Evolutionary conservation across 2,329 filamentous ascomycete species (phyloP).

Genomic region (Mycocentrospora acerina): DNA sequence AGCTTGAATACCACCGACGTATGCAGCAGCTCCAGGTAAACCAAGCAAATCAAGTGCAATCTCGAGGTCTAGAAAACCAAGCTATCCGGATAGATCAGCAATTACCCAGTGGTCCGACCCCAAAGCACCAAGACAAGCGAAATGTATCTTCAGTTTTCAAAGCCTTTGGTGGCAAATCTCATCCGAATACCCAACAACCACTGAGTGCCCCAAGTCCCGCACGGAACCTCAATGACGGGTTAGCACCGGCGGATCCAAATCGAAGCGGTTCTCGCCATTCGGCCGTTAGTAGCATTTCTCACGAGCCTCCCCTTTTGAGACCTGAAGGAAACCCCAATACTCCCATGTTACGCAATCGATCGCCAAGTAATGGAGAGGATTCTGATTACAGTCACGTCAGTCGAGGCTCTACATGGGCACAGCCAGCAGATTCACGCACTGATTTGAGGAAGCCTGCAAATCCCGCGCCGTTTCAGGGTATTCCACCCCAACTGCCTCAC

Average conservation of each 20-base stretch:
- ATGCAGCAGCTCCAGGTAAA: constrained; percentile 36
- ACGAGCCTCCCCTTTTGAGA: constrained; percentile 16
- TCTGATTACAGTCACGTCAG: constrained; percentile 34
- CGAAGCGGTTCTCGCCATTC: constrained; percentile 28
- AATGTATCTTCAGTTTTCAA: constrained; percentile 52
- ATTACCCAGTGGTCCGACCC: constrained; percentile 18
- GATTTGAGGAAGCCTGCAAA: constrained; percentile 28
- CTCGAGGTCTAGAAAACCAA: constrained; percentile 45
- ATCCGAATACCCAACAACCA: constrained; percentile 12
- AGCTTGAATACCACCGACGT: constrained; percentile 35
- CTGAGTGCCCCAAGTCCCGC: constrained; percentile 4
- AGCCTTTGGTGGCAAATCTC: constrained; percentile 27
- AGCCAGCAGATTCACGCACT: constrained; percentile 30
- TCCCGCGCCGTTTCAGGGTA: constrained; percentile 22
- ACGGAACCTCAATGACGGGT: constrained; percentile 2
- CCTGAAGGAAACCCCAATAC: constrained; percentile 17
- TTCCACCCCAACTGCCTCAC: constrained; percentile 24
- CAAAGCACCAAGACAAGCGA: constrained; percentile 24
- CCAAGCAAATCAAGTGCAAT: constrained; percentile 43
- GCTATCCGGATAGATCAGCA: constrained; percentile 41
- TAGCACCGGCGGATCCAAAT: constrained; percentile 8
- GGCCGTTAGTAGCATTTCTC: constrained; percentile 22
- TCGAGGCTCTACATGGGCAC: constrained; percentile 30
- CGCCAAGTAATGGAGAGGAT: constrained; percentile 28
- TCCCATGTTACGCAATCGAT: constrained; percentile 17